Evolutionary conservation across 768 basidiomycete genomes (phyloP), one percentile per base, ranked within the genome.

Genomic region (Lentinula boryana): DNA sequence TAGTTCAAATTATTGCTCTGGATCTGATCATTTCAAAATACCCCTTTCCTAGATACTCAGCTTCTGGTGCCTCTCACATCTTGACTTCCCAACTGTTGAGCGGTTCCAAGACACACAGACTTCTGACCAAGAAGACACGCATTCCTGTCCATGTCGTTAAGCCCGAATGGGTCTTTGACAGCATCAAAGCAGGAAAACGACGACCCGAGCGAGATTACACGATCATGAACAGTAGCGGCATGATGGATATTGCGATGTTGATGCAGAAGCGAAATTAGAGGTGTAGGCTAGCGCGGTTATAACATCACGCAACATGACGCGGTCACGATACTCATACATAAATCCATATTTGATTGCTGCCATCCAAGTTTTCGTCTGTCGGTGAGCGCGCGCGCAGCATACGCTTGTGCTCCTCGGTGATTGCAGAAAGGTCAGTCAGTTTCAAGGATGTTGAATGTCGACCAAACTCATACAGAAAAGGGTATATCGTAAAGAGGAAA

Each of bases 161-260:
- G 60, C 89, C 89, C 8, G 85, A 87, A 68, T 92, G 89, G 89
- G 79, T 91, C 6, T 74, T 76, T 10, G 89, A 91, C 63, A 88
- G 88, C 65, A 78, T 91, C 63, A 69, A 70, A 16, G 76, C 76
- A 15, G 88, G 87, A 23, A 86, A 79, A 68, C 76, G 84, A 65
- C 73, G 82, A 61, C 74, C 79, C 38, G 92, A 94, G 71, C 75
- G 80, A 60, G 70, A 72, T 18, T 94, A 91, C 65, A 61, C 76
- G 6, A 76, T 85, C 18, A 68, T 83, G 58, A 78, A 74, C 64
- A 67, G 76, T 62, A 68, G 68, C 1, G 75, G 67, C 21, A 75
- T 72, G 18, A 71, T 70, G 62, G 75, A 69, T 60, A 63, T 81
- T 1, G 3, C 48, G 18, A 58, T 4, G 44, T 38, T 48, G 43